Evolutionary conservation across 129 eudicot genomes (phyloP), one percentile per base, ranked within the genome.

Genomic region (Centaurea solstitialis): DNA sequence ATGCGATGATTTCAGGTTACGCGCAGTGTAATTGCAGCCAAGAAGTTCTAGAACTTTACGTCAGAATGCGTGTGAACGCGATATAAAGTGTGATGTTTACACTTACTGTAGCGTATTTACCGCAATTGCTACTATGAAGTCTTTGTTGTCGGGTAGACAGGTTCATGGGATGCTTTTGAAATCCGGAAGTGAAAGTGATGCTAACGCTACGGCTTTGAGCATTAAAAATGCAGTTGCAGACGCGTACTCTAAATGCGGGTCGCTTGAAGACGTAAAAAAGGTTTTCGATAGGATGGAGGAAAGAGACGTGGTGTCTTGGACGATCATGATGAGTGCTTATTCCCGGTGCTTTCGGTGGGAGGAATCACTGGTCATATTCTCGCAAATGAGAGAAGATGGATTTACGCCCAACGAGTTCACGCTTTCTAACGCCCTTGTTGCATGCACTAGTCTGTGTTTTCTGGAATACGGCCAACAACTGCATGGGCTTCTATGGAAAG

Each of bases 1-100:
- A 87, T 79, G 87, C 89, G 28, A 80, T 87, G 86, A 81, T 87
- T 72, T 57, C 85, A 66, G 90, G 87, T 35, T 87, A 80, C 61
- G 38, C 67, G 13, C 66, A 64, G 18, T 41, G 82, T 72, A 72
- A 68, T 23, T 66, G 75, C 72, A 80, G 68, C 53, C 75, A 59
- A 73, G 81, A 83, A 76, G 87, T 85, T 53, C 64, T 87, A 71
- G 38, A 75, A 24, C 76, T 86, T 37, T 86, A 41, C 65, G 62
- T 79, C 9, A 61, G 76, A 73, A 87, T 83, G 90, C n/a, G n/a
- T 79, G 90, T 67, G 39, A 53, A 72, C 64, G 33, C 20, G 20
- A 87, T 82, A 72, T 87, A 67, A 76, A 87, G 62, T 72, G 87
- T 24, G 90, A 87, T 57, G 39, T 83, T 15, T 83, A 87, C 80